Conservation (phyloP, 2,329 filamentous ascomycete species). For the Cordyceps cateniannulata region DNA sequence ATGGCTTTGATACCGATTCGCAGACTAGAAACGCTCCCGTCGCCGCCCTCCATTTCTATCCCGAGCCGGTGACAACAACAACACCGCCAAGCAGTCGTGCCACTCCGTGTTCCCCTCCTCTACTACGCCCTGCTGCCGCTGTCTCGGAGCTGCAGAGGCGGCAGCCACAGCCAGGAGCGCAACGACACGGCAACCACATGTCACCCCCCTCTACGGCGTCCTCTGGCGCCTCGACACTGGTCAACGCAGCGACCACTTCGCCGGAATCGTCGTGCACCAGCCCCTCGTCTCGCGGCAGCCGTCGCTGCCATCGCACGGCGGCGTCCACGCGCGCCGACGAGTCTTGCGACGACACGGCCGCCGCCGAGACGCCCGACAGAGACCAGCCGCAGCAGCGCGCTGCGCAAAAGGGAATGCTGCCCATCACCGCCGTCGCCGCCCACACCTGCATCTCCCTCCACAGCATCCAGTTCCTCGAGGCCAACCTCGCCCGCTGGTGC, state of each 20-base stretch:
- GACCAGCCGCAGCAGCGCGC: too few relatives aligned
- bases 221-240: background rate
- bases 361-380: background rate
- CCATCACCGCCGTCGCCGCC: too few relatives aligned
- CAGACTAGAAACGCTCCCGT: background rate
- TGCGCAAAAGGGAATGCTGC: too few relatives aligned
- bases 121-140: background rate
- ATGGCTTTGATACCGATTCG: background rate
- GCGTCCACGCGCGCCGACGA: background rate
- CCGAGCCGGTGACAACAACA: background rate
- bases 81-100: background rate
- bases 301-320: background rate
- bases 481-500: background rate
- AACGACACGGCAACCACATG: too few relatives aligned
- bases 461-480: conserved; percentile 2
- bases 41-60: background rate
- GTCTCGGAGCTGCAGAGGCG: background rate
- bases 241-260: background rate
- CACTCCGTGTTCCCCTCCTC: background rate
- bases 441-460: background rate
- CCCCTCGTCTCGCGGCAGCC: background rate
- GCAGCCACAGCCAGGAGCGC: background rate
- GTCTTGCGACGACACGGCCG: background rate
- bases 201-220: too few relatives aligned
- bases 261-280: background rate